Evolutionary conservation across 2,329 filamentous ascomycete genomes (phyloP), one percentile per base, ranked within the genome.

Genomic region (Alternaria infectoria): DNA sequence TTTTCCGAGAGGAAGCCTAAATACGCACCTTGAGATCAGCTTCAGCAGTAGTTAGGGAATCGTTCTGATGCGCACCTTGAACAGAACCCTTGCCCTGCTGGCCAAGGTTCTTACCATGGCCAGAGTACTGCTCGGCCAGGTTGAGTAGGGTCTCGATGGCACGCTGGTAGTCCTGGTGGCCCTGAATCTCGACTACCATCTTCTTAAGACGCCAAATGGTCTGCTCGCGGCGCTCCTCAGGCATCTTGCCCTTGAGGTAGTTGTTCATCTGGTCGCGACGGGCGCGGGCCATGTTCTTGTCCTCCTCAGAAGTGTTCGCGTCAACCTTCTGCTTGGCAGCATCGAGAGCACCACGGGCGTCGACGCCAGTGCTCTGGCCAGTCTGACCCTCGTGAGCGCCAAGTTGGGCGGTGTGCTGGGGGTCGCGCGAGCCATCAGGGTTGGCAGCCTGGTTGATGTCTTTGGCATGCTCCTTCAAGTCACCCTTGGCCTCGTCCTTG

Each of bases 161-260:
- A 80, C 91, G 87, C 71, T 94, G 90, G 81, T 98, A 99, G 74
- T 99, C 95, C 62, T 92, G 88, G 77, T 98, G 96, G 60, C 95
- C 92, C 83, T 99, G 96, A 73, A 97, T 93, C 82, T 99, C 96
- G 49, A 97, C 89, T 43, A 99, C 84, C 91, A 98, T 97, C 88
- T 98, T 98, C 89, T 95, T 99, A 70, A 99, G 83, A 40, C 96
- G 92, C 87, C 90, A 97, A 73, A 97, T 90, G 59, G 90, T 90
- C 84, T 97, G 93, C 8, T 98, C 93, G 64, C 94, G 93, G 64
- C 96, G 93, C 80, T 98, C 94, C 81, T 95, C 84, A 1, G 96
- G 94, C 81, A 99, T 87, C 86, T 98, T 99, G 74, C 90, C 87
- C 71, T 88, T 86, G 59, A 97, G 83, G 79, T 98, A 98, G 70